These are phyloP conservation scores for Mycena indigotica DNA, from an alignment of 768 basidiomycete species.

Conservation along the genomic window DNA sequence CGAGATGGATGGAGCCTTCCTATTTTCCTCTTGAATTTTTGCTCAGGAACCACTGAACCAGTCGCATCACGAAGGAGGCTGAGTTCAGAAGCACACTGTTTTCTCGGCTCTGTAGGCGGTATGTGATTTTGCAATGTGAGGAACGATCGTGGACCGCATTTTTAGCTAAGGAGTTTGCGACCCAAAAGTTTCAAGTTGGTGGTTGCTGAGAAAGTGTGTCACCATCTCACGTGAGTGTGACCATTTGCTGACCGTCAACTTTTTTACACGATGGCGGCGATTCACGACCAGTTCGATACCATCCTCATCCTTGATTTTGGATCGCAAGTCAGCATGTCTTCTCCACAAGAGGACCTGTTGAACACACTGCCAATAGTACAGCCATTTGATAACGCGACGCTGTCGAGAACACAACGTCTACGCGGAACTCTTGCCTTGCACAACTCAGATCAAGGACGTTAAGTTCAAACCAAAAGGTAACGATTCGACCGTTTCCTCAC, in stretches of 20 bases:
- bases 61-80: too few species aligned
- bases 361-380: constrained; percentile 61
- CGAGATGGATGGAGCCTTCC: too few species aligned
- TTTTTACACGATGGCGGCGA: constrained; percentile 64
- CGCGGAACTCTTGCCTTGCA: constrained; percentile 97
- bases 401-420: constrained; percentile 98
- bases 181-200: too few species aligned
- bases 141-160: too few species aligned
- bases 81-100: too few species aligned
- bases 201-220: too few species aligned
- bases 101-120: too few species aligned
- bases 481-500: constrained; percentile 1
- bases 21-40: too few species aligned
- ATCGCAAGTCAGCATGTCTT: constrained; percentile 70
- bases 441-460: constrained; percentile 83
- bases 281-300: constrained; percentile 94
- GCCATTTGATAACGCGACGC: constrained; percentile 95
- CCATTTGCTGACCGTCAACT: neutral
- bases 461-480: constrained; percentile 95
- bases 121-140: too few species aligned
- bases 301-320: constrained; percentile 97
- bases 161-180: too few species aligned
- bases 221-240: neutral
- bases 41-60: too few species aligned
- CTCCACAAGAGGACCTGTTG: neutral